Evolutionary conservation across 371 early-diverging fungal species (phyloP).

Genomic region (Neoconidiobolus thromboides): DNA sequence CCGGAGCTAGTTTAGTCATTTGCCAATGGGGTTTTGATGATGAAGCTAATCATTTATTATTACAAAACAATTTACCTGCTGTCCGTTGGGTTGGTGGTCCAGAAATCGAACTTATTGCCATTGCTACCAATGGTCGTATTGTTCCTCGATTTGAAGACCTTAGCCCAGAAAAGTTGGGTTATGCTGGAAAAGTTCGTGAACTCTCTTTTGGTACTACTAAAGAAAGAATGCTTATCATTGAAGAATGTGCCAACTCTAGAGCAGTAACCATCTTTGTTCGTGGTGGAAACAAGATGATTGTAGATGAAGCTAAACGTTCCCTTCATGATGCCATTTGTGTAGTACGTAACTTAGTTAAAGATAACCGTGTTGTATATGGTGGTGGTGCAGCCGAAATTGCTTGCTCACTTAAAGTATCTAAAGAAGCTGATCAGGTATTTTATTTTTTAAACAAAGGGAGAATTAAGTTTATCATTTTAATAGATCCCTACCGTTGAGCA

Average conservation of each 20-base stretch:
- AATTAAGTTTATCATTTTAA: background rate
- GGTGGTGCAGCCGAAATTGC: slow-evolving; percentile 98
- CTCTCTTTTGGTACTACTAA: slow-evolving; percentile 94
- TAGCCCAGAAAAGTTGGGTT: slow-evolving; percentile 75
- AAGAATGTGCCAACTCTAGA: slow-evolving; percentile 93
- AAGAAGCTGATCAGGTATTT: slow-evolving; percentile 71
- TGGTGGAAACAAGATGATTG: slow-evolving; percentile 99
- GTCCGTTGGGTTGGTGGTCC: slow-evolving; percentile 99
- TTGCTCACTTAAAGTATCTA: slow-evolving; percentile 79
- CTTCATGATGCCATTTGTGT: slow-evolving; percentile 99
- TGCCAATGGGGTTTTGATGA: slow-evolving; percentile 99
- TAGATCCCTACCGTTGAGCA: slow-evolving; percentile 81
- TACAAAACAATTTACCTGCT: slow-evolving; percentile 96
- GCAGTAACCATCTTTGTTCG: slow-evolving; percentile 97
- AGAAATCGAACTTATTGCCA: slow-evolving; percentile 97
- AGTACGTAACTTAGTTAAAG: slow-evolving; percentile 92
- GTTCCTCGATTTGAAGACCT: slow-evolving; percentile 99
- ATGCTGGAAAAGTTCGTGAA: slow-evolving; percentile 87
- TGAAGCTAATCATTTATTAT: slow-evolving; percentile 98
- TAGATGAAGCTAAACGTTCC: slow-evolving; percentile 99
- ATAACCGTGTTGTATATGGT: slow-evolving; percentile 98
- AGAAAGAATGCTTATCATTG: slow-evolving; percentile 96
- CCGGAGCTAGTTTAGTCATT: slow-evolving; percentile 95
- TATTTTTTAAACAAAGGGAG: background rate
- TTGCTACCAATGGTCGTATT: slow-evolving; percentile 97